Evolutionary conservation across 768 basidiomycete species (phyloP).

Genomic region (Boletus barrowsii): DNA sequence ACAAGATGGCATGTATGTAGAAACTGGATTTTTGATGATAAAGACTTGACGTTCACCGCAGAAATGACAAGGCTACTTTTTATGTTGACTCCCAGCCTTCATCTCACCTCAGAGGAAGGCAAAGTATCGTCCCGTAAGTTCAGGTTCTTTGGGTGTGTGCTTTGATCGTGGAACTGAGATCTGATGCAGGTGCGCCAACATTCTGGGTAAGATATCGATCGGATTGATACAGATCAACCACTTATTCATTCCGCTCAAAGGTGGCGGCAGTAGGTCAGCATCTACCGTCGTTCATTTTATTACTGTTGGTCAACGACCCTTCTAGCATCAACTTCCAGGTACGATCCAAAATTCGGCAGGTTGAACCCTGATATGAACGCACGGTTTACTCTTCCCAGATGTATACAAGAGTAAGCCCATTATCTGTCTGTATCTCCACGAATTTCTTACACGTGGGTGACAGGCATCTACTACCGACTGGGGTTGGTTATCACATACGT

Average conservation of each 20-base stretch:
- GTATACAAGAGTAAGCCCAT: no score
- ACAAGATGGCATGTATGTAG: conserved; percentile 56
- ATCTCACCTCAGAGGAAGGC: conserved; percentile 56
- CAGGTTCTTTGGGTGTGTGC: background rate
- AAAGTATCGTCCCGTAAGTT: conserved; percentile 64
- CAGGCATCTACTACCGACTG: conserved; percentile 69
- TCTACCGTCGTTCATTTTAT: no score
- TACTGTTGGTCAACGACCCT: no score
- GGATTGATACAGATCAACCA: background rate
- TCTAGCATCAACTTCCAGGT: no score
- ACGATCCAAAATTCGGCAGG: no score
- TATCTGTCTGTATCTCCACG: no score
- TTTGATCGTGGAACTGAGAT: background rate
- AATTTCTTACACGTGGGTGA: background rate
- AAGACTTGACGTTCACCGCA: conserved; percentile 22
- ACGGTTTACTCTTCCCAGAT: no score
- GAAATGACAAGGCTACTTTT: conserved; percentile 74
- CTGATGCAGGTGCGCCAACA: conserved; percentile 56
- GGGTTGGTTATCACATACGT: conserved; percentile 40
- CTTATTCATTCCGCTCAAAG: background rate
- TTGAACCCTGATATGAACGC: no score
- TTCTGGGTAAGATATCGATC: conserved; percentile 40
- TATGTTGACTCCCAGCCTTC: conserved; percentile 62
- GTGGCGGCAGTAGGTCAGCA: no score
- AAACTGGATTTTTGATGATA: no score